phyloP scores from a whole-genome alignment of 371 early-diverging fungal genomes.

The Mucor saturninus region DNA sequence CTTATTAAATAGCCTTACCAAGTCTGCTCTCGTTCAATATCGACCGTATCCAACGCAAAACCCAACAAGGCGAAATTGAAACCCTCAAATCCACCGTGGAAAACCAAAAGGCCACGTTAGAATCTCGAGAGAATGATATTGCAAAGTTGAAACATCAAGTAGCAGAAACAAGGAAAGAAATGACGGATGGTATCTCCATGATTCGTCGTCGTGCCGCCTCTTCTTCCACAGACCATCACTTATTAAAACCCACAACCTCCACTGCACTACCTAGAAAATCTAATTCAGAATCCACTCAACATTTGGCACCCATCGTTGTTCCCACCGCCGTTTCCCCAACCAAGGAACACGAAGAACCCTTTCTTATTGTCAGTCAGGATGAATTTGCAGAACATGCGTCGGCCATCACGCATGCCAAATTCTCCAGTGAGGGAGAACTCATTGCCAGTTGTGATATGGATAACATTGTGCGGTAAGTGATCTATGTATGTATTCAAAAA shows the following conservation, averaged over 20 bases:
- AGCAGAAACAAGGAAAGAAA: slow-evolving; percentile 46
- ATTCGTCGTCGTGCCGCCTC: slow-evolving; percentile 52
- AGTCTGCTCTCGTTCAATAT: slow-evolving; percentile 64
- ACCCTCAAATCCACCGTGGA: slow-evolving; percentile 57
- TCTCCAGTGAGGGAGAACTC: slow-evolving; percentile 61
- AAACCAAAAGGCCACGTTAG: slow-evolving; percentile 53
- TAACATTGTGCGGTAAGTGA: slow-evolving; percentile 58
- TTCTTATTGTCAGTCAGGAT: slow-evolving; percentile 55
- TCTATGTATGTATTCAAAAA: not conserved
- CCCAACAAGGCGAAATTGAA: slow-evolving; percentile 64
- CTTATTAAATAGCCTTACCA: slow-evolving; percentile 54
- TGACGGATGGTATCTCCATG: slow-evolving; percentile 54
- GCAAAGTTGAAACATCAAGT: slow-evolving; percentile 52
- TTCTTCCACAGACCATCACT: slow-evolving; percentile 38
- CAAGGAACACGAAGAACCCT: slow-evolving; percentile 43
- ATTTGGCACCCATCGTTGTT: not conserved
- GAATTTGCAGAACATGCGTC: slow-evolving; percentile 67
- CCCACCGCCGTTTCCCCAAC: not conserved
- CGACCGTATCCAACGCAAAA: slow-evolving; percentile 61
- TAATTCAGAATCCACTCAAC: slow-evolving; percentile 16
- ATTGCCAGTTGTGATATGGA: slow-evolving; percentile 74
- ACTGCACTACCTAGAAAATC: slow-evolving; percentile 14
- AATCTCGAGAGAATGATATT: slow-evolving; percentile 59
- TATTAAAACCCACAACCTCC: slow-evolving; percentile 3
- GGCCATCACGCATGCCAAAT: slow-evolving; percentile 64